Percentiles rank a stretch among this genome's conserved stretches.
These are phyloP conservation scores for Phytomonas sp. DNA, from an alignment of 208 protist genomes.

Conservation along the genomic window DNA sequence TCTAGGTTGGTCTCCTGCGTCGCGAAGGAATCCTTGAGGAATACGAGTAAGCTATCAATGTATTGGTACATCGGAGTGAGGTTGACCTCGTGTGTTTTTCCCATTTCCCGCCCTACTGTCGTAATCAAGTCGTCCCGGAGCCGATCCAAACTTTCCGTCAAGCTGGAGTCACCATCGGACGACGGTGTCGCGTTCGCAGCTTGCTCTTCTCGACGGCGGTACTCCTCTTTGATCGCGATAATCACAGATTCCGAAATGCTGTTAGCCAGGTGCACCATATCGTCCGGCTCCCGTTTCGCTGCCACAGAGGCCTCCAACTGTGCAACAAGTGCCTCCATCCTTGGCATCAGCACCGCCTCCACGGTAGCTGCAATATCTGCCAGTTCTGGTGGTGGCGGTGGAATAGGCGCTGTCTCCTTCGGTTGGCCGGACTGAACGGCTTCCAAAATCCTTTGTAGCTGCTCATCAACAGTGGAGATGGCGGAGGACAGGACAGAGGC, in stretches of 20 bases:
- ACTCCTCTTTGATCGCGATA: constrained; percentile 14
- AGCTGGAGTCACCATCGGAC: constrained; percentile 7
- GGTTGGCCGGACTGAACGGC: constrained; percentile 3
- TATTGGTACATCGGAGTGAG: constrained; percentile 74
- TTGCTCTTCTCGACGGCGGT: constrained; percentile 3
- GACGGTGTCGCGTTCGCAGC: constrained; percentile 5
- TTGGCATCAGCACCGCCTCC: constrained; percentile 36
- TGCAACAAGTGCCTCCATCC: constrained; percentile 22
- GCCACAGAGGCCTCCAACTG: constrained; percentile 14
- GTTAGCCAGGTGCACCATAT: constrained; percentile 18
- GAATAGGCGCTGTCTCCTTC: background rate
- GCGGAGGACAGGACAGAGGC: constrained; percentile 18
- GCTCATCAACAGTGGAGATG: constrained; percentile 17
- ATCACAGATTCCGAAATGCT: constrained; percentile 20
- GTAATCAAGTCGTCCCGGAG: constrained; percentile 40
- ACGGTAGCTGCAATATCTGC: constrained; percentile 32
- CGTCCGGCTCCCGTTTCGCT: background rate
- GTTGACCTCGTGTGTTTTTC: constrained; percentile 56
- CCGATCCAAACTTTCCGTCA: constrained; percentile 14
- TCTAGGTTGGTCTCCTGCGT: constrained; percentile 25
- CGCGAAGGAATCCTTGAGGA: constrained; percentile 42
- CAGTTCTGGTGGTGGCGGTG: constrained; percentile 13
- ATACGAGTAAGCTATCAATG: constrained; percentile 57
- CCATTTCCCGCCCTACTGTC: constrained; percentile 39
- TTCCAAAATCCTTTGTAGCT: constrained; percentile 14